phyloP scores from a whole-genome alignment of 2,329 filamentous ascomycete species.

The Aspergillus floridensis region DNA sequence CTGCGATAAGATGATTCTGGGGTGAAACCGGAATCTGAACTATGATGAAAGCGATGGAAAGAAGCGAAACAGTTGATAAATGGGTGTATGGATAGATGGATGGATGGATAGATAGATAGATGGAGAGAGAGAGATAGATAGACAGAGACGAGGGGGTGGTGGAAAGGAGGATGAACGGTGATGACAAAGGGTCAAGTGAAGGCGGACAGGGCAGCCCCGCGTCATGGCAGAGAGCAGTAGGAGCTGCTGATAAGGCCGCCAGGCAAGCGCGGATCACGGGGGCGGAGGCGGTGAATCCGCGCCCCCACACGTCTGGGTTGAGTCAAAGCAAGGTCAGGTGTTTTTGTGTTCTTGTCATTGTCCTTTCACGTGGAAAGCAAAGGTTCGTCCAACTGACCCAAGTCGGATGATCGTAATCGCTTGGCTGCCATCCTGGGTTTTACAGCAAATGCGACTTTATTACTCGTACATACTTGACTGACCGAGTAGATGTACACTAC shows the following conservation, averaged over 20 bases:
- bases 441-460: too few species aligned
- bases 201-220: conserved; percentile 25
- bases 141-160: conserved; percentile 4
- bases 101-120: conserved; percentile 17
- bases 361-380: conserved; percentile 9
- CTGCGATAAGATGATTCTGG: not conserved
- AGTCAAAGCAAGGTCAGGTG: conserved; percentile 15
- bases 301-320: conserved; percentile 20
- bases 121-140: conserved; percentile 19
- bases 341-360: not conserved
- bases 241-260: conserved; percentile 21
- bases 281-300: conserved; percentile 24
- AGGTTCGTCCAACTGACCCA: conserved; percentile 6
- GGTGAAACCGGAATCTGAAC: conserved; percentile 18
- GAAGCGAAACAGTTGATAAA: conserved; percentile 2
- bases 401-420: conserved; percentile 10
- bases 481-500: too few species aligned
- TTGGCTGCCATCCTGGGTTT: not conserved
- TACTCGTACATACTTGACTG: not conserved
- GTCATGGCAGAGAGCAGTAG: conserved; percentile 20
- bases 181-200: conserved; percentile 19
- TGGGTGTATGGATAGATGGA: not conserved
- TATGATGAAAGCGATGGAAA: conserved; percentile 12
- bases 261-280: conserved; percentile 19
- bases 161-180: conserved; percentile 9